Base-by-base conservation (phyloP, 768 basidiomycete genomes). In the Termitomyces sp. region DNA sequence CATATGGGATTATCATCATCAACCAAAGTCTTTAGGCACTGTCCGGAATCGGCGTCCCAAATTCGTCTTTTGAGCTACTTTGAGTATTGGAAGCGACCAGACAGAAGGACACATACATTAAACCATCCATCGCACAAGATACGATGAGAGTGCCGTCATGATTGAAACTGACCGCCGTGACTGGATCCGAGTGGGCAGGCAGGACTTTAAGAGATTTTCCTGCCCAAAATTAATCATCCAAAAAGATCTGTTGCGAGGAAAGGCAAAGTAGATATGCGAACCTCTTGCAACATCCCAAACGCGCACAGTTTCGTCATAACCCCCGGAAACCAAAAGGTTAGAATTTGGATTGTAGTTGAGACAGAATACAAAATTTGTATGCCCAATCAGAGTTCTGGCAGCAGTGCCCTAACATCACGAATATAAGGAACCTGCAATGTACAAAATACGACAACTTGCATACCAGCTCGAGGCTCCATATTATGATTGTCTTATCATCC, bases 201-300 rank as follows among this genome's bases (percentile, higher is more conserved):
- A 98, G 77, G 16, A 90, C 85, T 69, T 91, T 89, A 67, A 98
- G 71, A n/a, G 86, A 84, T 67, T 82, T 88, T 17, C 92, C 96
- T 95, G 57, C 29, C 25, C 19, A 49, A 44, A 35, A 35, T 38
- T 0, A 8, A 19, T 4, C 27, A 41, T 53, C 21, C 25, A 46
- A n/a, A 52, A 43, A 17, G 21, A 25, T 16, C n/a, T 17, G 25
- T 19, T 51, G 5, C 37, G 46, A 31, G 32, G 21, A 40, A 38
- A 40, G 19, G 25, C 17, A 14, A 25, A 42, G 53, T 27, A 21
- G 9, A 53, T 7, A 6, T 31, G 60, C 71, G 17, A 60, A 93
- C 94, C 94, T 82, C 87, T 78, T 25, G 90, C 86, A 27, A 96
- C 87, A 69, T 99, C 95, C 96, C 96, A 98, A n/a, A 98, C 81